Percentiles rank a stretch among this genome's conserved stretches.
These are phyloP conservation scores for Rosa chinensis DNA, from an alignment of 306 rosid genomes.

Conservation along the genomic window DNA sequence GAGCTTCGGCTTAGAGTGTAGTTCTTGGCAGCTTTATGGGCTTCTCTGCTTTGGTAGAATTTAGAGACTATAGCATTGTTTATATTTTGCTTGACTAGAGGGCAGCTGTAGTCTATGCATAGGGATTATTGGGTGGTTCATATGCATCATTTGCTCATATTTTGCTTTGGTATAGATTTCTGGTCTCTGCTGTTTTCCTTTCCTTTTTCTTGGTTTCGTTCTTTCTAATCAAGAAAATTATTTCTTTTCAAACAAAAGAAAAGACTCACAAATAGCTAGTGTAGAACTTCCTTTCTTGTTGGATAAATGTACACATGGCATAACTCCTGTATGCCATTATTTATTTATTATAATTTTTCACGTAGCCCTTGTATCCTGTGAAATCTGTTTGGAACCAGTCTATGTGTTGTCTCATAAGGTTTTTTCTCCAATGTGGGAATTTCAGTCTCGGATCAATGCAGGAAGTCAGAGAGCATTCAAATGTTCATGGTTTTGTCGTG, in stretches of 20 bases:
- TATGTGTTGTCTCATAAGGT: background rate
- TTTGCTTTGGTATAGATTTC: background rate
- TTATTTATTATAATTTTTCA: background rate
- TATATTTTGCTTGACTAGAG: background rate
- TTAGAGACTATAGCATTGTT: background rate
- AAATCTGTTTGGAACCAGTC: background rate
- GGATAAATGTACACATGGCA: background rate
- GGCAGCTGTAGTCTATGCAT: background rate
- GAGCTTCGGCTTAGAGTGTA: background rate
- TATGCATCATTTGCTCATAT: background rate
- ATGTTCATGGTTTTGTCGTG: background rate
- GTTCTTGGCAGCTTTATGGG: background rate
- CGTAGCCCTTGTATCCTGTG: background rate
- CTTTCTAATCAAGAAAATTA: background rate
- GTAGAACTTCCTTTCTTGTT: background rate
- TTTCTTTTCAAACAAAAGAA: background rate
- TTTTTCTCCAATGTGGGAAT: background rate
- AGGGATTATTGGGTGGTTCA: background rate
- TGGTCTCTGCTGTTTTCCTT: background rate
- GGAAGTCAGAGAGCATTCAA: background rate
- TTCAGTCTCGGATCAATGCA: conserved; percentile 1
- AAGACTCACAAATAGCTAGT: background rate
- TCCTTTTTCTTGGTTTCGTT: background rate
- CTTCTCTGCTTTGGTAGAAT: background rate
- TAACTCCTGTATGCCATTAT: background rate